phyloP scores from a whole-genome alignment of 2,329 filamentous ascomycete genomes.

The Biscogniauxia sp. region DNA sequence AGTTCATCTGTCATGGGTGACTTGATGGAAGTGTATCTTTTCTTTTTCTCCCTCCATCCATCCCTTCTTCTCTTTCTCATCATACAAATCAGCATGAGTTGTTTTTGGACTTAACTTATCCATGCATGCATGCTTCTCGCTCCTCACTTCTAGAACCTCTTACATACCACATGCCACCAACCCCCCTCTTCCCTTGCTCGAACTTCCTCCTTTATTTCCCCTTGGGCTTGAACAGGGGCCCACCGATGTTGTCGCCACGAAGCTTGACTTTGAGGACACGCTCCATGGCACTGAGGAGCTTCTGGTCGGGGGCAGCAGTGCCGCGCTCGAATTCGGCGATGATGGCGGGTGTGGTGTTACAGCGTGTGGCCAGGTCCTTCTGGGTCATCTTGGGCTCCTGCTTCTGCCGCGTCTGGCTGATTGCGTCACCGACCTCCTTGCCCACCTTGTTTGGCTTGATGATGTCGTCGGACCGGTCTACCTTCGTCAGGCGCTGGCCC shows the following conservation, averaged over 20 bases:
- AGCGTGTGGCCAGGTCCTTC: constrained; percentile 80
- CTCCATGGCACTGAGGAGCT: constrained; percentile 76
- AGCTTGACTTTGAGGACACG: constrained; percentile 84
- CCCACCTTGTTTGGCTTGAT: constrained; percentile 94
- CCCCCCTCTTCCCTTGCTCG: constrained; percentile 3
- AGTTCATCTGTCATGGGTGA: background rate
- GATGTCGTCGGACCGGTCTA: constrained; percentile 96
- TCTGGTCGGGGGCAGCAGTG: constrained; percentile 76
- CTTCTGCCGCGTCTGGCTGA: constrained; percentile 73
- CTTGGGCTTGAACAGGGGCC: constrained; percentile 75
- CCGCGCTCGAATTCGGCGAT: constrained; percentile 86
- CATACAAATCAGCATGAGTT: background rate
- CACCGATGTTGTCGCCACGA: constrained; percentile 79
- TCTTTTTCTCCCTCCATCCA: background rate
- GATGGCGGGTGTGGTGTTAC: constrained; percentile 78
- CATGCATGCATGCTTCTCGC: too few relatives aligned
- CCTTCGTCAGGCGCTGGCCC: constrained; percentile 95
- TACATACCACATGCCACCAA: background rate
- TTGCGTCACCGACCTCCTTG: constrained; percentile 75
- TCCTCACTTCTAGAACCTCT: background rate
- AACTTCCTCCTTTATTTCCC: constrained; percentile 57
- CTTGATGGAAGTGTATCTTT: background rate
- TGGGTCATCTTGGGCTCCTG: constrained; percentile 96
- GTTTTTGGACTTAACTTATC: background rate
- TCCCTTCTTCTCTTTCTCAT: background rate